Base-by-base conservation (phyloP, 2,329 filamentous ascomycete species). In the Aspergillus terreus region DNA sequence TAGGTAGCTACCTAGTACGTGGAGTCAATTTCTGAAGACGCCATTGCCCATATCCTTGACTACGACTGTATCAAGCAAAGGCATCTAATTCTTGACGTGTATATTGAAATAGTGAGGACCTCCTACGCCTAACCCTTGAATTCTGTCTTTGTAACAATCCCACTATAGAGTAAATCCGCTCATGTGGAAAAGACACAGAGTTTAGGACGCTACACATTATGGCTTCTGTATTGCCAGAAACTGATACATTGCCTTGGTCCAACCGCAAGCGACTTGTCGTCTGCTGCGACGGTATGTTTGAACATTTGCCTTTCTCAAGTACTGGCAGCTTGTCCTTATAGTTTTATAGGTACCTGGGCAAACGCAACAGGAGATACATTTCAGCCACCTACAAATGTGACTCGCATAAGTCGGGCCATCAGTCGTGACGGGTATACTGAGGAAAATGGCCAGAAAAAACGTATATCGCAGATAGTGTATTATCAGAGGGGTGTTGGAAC, bases 401-500 rank as follows among this genome's bases (percentile, higher is more conserved):
- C 45, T 38, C 45, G 45, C 32, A 23, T 47, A n/a, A 47, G 45
- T 30, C 33, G 45, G 35, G 45, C 45, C 14, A 47, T 47, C 45
- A 47, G 45, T 38, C 45, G 45, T 36, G 14, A 12, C 4, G 45
- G 32, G 12, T 21, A 19, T 4, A 47, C 33, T 2, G 17, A 17
- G 14, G 45, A 47, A 27, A 27, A 27, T 15, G 45, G 27, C 32
- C 14, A 6, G 4, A 40, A 47, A 21, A 47, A 40, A 33, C 45
- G 45, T 12, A 47, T 47, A 15, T 47, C 45, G 19, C 45, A 47
- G 23, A 47, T 47, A 19, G 45, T 47, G 14, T 47, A 47, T 25
- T 47, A 47, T 36, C 45, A 47, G 33, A 38, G 32, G 32, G 45
- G 45, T 14, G 45, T 47, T 25, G 45, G 45, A 17, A 47, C 45